Percentiles rank a stretch among this genome's conserved stretches.
phyloP scores from a whole-genome alignment of 2,329 filamentous ascomycete species.

The Biscogniauxia marginata region DNA sequence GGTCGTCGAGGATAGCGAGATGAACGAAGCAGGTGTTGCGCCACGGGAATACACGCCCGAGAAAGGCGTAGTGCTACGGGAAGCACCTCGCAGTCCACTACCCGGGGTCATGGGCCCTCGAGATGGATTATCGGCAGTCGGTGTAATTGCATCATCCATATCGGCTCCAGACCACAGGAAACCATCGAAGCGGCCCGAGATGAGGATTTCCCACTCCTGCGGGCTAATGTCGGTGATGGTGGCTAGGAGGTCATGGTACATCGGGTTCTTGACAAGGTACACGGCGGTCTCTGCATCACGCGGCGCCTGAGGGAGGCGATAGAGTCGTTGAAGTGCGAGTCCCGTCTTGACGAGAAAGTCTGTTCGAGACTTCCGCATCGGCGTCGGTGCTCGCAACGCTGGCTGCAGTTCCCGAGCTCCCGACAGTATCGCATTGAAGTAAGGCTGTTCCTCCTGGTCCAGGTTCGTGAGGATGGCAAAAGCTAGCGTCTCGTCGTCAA shows the following conservation, averaged over 20 bases:
- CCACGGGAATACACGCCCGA: slow-evolving; percentile 53
- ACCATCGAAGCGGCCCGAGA: slow-evolving; percentile 90
- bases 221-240: slow-evolving; percentile 85
- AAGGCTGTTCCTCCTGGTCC: slow-evolving; percentile 69
- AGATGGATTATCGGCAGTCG: slow-evolving; percentile 43
- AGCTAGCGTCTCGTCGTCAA: slow-evolving; percentile 89
- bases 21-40: slow-evolving; percentile 52
- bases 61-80: slow-evolving; percentile 48
- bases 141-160: slow-evolving; percentile 41
- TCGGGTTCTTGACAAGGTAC: slow-evolving; percentile 79
- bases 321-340: slow-evolving; percentile 79
- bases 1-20: slow-evolving; percentile 39
- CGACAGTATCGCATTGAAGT: slow-evolving; percentile 77
- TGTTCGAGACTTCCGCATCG: slow-evolving; percentile 62
- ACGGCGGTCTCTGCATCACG: slow-evolving; percentile 84
- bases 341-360: slow-evolving; percentile 74
- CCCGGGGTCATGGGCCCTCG: slow-evolving; percentile 42
- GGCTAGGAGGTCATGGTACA: slow-evolving; percentile 80
- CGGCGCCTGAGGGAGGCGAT: slow-evolving; percentile 69
- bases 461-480: slow-evolving; percentile 93
- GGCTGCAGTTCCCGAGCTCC: slow-evolving; percentile 57
- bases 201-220: slow-evolving; percentile 95
- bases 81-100: slow-evolving; percentile 39
- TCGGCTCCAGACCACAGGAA: slow-evolving; percentile 94
- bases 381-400: slow-evolving; percentile 65